These are phyloP conservation scores for Ogataea saltuana DNA, from an alignment of 805 yeast species.

Conservation along the genomic window DNA sequence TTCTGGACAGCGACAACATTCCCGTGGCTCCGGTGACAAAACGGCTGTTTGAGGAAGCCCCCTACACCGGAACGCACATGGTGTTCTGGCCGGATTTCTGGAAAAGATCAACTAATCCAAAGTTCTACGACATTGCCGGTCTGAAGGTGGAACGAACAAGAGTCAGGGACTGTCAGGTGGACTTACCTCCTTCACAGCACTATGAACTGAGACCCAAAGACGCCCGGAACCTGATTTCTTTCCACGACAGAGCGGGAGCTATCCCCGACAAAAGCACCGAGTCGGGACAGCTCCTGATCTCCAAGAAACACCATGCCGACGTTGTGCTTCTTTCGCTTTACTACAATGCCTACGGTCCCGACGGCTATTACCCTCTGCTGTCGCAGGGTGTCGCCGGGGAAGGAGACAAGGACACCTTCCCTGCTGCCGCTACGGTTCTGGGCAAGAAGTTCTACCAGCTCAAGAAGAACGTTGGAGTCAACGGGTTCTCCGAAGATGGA, in stretches of 20 bases:
- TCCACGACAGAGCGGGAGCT: slow-evolving; percentile 60
- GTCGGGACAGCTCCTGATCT: slow-evolving; percentile 63
- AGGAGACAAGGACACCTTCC: slow-evolving; percentile 79
- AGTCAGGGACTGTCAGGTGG: slow-evolving; percentile 36
- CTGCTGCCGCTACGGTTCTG: slow-evolving; percentile 63
- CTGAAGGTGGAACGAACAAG: slow-evolving; percentile 37
- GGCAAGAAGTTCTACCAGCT: slow-evolving; percentile 55
- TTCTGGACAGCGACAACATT: slow-evolving; percentile 48
- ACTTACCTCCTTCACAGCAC: slow-evolving; percentile 23
- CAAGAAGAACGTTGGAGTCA: slow-evolving; percentile 49
- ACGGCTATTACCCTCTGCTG: slow-evolving; percentile 56
- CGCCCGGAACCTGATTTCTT: slow-evolving; percentile 38
- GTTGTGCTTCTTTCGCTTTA: slow-evolving; percentile 57
- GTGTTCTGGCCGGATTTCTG: slow-evolving; percentile 70
- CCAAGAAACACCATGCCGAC: slow-evolving; percentile 54
- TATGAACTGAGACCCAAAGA: slow-evolving; percentile 20
- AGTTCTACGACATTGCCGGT: slow-evolving; percentile 55
- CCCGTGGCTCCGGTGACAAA: slow-evolving; percentile 56
- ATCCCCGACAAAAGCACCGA: slow-evolving; percentile 65
- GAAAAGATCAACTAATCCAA: slow-evolving; percentile 64
- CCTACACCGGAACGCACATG: slow-evolving; percentile 47
- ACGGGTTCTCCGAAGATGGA: slow-evolving; percentile 40
- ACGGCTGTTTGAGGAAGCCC: slow-evolving; percentile 44
- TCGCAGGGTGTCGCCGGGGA: slow-evolving; percentile 69
- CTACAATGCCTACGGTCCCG: slow-evolving; percentile 62